These are phyloP conservation scores for Saccharomycopsis sp. DNA, from an alignment of 805 yeast genomes.

Conservation along the genomic window DNA sequence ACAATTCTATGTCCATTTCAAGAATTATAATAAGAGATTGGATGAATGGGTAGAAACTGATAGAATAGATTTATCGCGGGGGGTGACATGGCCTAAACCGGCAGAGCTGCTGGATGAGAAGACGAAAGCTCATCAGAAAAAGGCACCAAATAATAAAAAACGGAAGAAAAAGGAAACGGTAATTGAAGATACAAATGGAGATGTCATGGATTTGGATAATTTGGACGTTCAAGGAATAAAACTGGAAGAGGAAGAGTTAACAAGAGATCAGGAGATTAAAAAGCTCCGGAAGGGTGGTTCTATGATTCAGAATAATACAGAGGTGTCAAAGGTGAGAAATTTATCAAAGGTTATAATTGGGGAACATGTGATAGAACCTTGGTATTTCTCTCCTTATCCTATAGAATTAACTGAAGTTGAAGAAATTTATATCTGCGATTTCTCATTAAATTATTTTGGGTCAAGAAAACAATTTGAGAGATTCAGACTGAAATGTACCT, in stretches of 20 bases:
- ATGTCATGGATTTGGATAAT: conserved; percentile 78
- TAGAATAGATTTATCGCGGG: conserved; percentile 64
- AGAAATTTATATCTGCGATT: conserved; percentile 84
- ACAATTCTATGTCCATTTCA: conserved; percentile 88
- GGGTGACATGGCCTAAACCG: conserved; percentile 65
- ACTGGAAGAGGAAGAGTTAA: conserved; percentile 61
- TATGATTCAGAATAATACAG: conserved; percentile 85
- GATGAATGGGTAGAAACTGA: conserved; percentile 88
- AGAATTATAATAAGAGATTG: conserved; percentile 88
- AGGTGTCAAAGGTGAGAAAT: conserved; percentile 87
- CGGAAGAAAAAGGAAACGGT: conserved; percentile 30
- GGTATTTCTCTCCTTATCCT: conserved; percentile 99
- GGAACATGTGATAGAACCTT: conserved; percentile 88
- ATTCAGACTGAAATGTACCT: conserved; percentile 77
- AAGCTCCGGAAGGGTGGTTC: conserved; percentile 92
- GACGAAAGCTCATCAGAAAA: conserved; percentile 25
- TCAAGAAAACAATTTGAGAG: conserved; percentile 88
- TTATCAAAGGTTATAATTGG: conserved; percentile 76
- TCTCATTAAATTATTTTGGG: conserved; percentile 81
- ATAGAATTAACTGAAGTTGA: conserved; percentile 91
- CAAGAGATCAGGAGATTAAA: conserved; percentile 88
- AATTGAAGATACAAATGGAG: conserved; percentile 33
- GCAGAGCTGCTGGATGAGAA: conserved; percentile 42
- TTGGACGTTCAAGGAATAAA: conserved; percentile 77
- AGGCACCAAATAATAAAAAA: conserved; percentile 28